phyloP scores from a whole-genome alignment of 2,329 filamentous ascomycete species.

The Colletotrichum limetticola region DNA sequence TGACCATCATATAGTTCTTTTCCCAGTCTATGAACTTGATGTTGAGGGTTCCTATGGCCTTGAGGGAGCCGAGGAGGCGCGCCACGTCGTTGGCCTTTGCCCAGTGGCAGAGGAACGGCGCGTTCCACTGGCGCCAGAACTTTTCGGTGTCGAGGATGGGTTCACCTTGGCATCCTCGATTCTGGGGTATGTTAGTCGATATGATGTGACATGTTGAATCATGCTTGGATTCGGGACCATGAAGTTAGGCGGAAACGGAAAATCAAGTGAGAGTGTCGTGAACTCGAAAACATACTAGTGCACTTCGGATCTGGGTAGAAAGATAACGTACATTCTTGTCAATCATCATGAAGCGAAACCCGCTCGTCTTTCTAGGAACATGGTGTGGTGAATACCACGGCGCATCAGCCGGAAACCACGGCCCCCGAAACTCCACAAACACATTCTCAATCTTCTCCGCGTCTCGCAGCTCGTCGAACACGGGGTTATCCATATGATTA shows the following conservation, averaged over 20 bases:
- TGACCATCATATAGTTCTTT: neutral
- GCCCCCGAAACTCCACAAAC: neutral
- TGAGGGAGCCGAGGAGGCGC: neutral
- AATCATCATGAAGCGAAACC: neutral
- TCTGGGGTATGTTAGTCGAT: neutral
- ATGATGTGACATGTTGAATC: neutral
- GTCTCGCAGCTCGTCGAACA: neutral
- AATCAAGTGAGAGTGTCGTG: too few relatives aligned
- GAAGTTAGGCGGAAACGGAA: too few relatives aligned
- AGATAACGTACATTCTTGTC: neutral
- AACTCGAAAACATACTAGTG: too few relatives aligned
- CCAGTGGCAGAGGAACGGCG: neutral
- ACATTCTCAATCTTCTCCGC: neutral
- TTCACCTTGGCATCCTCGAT: neutral
- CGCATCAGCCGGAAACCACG: neutral
- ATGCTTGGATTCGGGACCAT: neutral
- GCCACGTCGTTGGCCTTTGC: neutral
- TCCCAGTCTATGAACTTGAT: neutral
- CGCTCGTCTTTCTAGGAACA: neutral
- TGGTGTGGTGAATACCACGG: neutral
- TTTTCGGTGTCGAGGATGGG: neutral
- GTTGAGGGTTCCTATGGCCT: neutral
- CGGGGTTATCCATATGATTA: neutral
- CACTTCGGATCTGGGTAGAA: too few relatives aligned
- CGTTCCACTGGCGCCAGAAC: neutral